These are phyloP conservation scores for Aspergillus thermomutatus DNA, from an alignment of 2,329 filamentous ascomycete genomes.

Conservation along the genomic window DNA sequence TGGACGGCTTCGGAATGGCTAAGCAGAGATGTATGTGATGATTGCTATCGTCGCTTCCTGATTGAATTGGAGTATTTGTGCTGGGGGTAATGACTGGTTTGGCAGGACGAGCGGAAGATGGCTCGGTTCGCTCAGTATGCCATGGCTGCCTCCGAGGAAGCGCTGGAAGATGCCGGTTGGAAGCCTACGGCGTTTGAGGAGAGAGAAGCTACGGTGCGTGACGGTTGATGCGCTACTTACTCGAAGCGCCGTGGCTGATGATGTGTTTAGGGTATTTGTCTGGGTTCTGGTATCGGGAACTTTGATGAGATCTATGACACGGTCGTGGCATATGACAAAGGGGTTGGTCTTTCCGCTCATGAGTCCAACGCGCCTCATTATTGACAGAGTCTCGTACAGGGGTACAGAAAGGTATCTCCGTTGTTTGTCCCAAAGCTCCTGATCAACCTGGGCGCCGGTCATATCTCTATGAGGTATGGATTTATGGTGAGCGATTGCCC, in stretches of 20 bases:
- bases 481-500: slow-evolving; percentile 53
- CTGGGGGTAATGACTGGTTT: not conserved
- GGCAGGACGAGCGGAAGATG: slow-evolving; percentile 69
- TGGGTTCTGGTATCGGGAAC: slow-evolving; percentile 94
- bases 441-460: slow-evolving; percentile 92
- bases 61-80: not conserved
- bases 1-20: slow-evolving; percentile 47
- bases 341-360: slow-evolving; percentile 51
- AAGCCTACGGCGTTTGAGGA: slow-evolving; percentile 58
- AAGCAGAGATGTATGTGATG: slow-evolving; percentile 35
- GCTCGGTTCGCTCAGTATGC: slow-evolving; percentile 92
- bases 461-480: slow-evolving; percentile 88
- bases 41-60: slow-evolving; percentile 8
- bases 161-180: slow-evolving; percentile 79
- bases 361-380: not conserved
- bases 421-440: slow-evolving; percentile 89
- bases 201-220: slow-evolving; percentile 63
- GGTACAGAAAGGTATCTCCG: slow-evolving; percentile 89
- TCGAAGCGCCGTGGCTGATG: slow-evolving; percentile 6
- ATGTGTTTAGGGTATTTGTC: slow-evolving; percentile 68
- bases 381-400: slow-evolving; percentile 50
- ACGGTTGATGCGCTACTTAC: not conserved
- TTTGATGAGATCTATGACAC: slow-evolving; percentile 87
- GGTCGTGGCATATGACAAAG: slow-evolving; percentile 69
- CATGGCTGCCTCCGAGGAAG: slow-evolving; percentile 80